Conservation (phyloP, 306 rosid species). For the Casuarina equisetifolia region DNA sequence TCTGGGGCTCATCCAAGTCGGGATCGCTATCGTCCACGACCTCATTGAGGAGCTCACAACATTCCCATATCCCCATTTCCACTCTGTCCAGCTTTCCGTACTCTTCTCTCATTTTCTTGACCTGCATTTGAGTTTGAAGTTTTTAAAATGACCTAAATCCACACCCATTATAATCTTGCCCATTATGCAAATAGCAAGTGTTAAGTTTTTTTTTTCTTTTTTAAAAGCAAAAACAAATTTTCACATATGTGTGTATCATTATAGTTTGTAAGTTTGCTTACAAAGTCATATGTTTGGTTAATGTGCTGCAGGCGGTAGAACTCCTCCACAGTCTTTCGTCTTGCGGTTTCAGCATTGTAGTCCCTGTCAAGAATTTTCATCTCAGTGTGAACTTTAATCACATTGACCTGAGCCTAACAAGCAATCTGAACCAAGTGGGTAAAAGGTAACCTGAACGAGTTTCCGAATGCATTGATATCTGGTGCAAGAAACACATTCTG, state of each 20-base stretch:
- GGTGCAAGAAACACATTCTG: constrained; percentile 37
- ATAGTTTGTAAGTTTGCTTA: constrained; percentile 15
- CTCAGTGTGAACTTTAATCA: no score
- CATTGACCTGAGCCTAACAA: no score
- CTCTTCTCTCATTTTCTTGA: constrained; percentile 48
- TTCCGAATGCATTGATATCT: constrained; percentile 71
- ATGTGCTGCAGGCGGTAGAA: constrained; percentile 54
- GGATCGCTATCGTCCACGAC: constrained; percentile 66
- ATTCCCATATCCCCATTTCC: constrained; percentile 70
- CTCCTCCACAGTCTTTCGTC: constrained; percentile 56
- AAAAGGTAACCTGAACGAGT: constrained; percentile 54
- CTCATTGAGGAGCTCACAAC: constrained; percentile 58
- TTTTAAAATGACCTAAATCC: not conserved
- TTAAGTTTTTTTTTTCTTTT: no score
- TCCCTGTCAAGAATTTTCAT: constrained; percentile 32
- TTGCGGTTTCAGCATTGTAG: constrained; percentile 51
- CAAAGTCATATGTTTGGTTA: constrained; percentile 51
- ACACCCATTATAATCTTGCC: no score
- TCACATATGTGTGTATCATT: no score
- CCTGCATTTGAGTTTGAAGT: constrained; percentile 22
- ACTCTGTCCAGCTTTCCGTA: constrained; percentile 43
- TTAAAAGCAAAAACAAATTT: no score
- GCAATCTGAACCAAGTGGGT: no score
- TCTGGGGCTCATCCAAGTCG: constrained; percentile 70
- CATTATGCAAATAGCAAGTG: no score